Evolutionary conservation across 768 basidiomycete genomes (phyloP), one percentile per base, ranked within the genome.

Genomic region (Collybiopsis confluens): DNA sequence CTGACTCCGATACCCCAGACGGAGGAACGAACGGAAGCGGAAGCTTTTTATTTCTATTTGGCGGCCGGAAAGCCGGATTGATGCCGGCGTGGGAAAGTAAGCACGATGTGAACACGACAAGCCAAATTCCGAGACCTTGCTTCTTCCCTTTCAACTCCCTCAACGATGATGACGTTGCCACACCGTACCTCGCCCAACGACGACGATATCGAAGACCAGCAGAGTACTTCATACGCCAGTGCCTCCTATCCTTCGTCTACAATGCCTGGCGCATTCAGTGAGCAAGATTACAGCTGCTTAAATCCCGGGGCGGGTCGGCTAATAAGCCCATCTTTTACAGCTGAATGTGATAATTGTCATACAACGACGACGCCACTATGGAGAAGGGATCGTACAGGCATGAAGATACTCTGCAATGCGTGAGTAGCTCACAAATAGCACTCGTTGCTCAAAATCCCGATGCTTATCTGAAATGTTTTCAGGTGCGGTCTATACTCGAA

Each of bases 321-420:
- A 15, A 45, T n/a, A n/a, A 27, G 40, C 24, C 28, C 15, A 21
- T 41, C 11, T 10, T 38, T 41, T 27, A 11, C 37, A 52, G 50
- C 50, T 28, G 50, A 52, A 33, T 52, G 50, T 42, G 50, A 52
- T 52, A 52, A 52, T 30, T 52, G 50, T 52, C 50, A 52, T 52
- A 52, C 50, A 28, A 52, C 50, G 41, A 52, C 50, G n/a, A 52
- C 50, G 28, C 50, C 50, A n/a, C 50, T 52, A 28, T 52, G 50
- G 50, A 40, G 50, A 30, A 23, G 50, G 28, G 50, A 52, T 52
- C 50, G 50, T 23, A 52, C 50, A 20, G 50, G 50, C 10, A 52
- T 52, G 50, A 52, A 52, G 36, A 52, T 52, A 27, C 50, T 52
- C 28, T 52, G 50, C 50, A 52, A 52, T 52, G 50, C 50, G 50